Evolutionary conservation across 2,329 filamentous ascomycete species (phyloP), one percentile per base, ranked within the genome.

Genomic region (Trichoderma oligosporum): DNA sequence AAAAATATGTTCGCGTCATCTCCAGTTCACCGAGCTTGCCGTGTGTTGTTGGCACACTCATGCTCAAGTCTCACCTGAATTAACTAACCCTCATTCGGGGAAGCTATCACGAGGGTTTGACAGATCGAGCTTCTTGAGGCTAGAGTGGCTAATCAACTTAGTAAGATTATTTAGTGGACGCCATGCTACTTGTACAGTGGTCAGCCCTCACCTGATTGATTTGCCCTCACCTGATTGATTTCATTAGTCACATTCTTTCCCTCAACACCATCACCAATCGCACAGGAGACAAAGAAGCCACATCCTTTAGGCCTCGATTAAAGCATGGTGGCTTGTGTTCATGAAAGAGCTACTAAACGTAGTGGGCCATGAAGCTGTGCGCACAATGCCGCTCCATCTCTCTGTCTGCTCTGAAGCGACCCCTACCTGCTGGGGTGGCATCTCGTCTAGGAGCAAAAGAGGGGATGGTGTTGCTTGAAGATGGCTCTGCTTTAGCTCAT

Each of bases 401-500:
- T 9, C 35, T 56, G 24, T 4, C 11, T 27, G 44, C 44, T 48
- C 53, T 56, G 35, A 48, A 36, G 4, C 53, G 44, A 42, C 44
- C 33, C 44, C 27, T 56, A 18, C 45, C 53, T 3, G 44, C 42
- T 38, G 5, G 45, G 24, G 24, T 48, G 33, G 44, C 44, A 22
- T 33, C 42, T 18, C 42, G 53, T 42, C 45, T 41, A 14, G 44
- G 36, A 7, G 5, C 35, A 12, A 47, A 38, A n/a, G 42, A 39
- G 41, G 54, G 57, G n/a, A 59, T 59, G 57, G 51, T 59, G n/a
- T 16, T 52, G 35, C 29, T 38, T 24, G 24, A 53, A 42, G 56
- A 59, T 25, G 57, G 57, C 33, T 51, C 53, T 31, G 22, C 44
- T 22, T 33, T 59, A 14, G 31, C 31, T 11, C 27, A 20, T 6